These are phyloP conservation scores for Russula abietina DNA, from an alignment of 768 basidiomycete species.

Conservation along the genomic window DNA sequence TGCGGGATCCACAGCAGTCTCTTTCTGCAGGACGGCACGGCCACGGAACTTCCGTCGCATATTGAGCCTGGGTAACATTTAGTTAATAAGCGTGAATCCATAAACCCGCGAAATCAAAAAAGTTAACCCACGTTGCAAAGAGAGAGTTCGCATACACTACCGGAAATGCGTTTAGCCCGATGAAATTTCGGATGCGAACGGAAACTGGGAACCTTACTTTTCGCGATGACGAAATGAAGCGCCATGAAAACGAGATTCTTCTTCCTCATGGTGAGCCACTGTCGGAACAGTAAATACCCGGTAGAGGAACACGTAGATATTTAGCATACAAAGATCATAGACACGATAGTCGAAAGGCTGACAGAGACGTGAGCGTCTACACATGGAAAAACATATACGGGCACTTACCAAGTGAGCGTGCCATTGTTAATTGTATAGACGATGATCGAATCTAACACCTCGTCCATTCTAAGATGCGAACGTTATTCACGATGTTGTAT, in stretches of 20 bases:
- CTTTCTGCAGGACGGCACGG: conserved; percentile 7
- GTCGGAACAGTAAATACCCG: not conserved
- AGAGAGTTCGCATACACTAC: conserved; percentile 26
- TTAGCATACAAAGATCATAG: conserved; percentile 22
- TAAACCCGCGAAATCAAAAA: not conserved
- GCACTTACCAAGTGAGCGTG: conserved; percentile 23
- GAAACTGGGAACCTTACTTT: conserved; percentile 12
- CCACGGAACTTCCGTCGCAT: conserved; percentile 18
- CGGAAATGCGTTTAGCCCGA: not conserved
- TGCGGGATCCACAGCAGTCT: conserved; percentile 5
- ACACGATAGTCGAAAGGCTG: conserved; percentile 22
- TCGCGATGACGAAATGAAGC: conserved; percentile 24
- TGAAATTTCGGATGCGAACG: not conserved
- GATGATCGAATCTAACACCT: conserved; percentile 21
- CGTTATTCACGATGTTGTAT: not conserved
- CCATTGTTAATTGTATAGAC: conserved; percentile 26
- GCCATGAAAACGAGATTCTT: conserved; percentile 24
- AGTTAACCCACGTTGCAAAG: conserved; percentile 20
- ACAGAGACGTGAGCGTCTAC: not conserved
- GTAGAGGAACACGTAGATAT: not conserved
- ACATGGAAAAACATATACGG: not conserved
- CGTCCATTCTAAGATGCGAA: conserved; percentile 20
- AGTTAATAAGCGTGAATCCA: not conserved
- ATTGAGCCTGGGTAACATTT: conserved; percentile 16
- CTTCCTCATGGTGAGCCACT: conserved; percentile 20